A percentile compares a stretch with the other conserved stretches of the same genome.
phyloP scores from a whole-genome alignment of 805 yeast genomes.

The Ascoidea rubescens region DNA sequence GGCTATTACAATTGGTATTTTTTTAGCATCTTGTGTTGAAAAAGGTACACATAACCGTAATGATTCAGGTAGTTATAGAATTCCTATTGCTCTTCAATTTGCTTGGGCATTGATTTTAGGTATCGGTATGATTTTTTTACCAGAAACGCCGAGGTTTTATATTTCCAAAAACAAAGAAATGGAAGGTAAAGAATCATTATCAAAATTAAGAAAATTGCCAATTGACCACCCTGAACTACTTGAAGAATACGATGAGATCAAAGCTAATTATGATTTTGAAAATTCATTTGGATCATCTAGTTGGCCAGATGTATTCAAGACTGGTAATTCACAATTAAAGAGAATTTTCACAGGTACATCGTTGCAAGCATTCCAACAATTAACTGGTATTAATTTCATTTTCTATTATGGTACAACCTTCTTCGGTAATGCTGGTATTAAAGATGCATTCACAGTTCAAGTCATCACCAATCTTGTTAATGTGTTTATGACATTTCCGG shows the following conservation, averaged over 20 bases:
- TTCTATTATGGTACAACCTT: constrained; percentile 58
- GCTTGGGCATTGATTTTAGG: constrained; percentile 50
- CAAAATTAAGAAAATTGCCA: constrained; percentile 39
- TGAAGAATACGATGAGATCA: constrained; percentile 33
- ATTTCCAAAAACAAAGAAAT: constrained; percentile 42
- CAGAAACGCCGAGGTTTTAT: constrained; percentile 66
- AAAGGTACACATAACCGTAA: constrained; percentile 46
- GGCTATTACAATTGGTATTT: constrained; percentile 58
- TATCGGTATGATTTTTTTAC: constrained; percentile 50
- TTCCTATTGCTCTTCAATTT: constrained; percentile 64
- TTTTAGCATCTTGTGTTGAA: constrained; percentile 56
- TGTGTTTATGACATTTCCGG: constrained; percentile 37
- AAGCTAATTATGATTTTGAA: constrained; percentile 34
- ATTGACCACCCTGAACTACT: constrained; percentile 27
- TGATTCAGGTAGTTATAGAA: constrained; percentile 49
- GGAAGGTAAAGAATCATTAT: constrained; percentile 41
- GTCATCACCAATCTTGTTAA: constrained; percentile 32
- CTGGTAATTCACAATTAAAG: constrained; percentile 25
- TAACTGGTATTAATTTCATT: constrained; percentile 60
- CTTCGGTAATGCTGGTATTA: constrained; percentile 36
- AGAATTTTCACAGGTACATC: constrained; percentile 29
- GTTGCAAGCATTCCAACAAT: constrained; percentile 42
- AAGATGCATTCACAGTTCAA: constrained; percentile 30
- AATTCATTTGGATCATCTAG: constrained; percentile 5
- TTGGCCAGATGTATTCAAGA: constrained; percentile 22